A percentile compares a stretch with the other conserved stretches of the same genome.
Conservation (phyloP, 2,329 filamentous ascomycete species). For the Sclerotinia spermophila region DNA sequence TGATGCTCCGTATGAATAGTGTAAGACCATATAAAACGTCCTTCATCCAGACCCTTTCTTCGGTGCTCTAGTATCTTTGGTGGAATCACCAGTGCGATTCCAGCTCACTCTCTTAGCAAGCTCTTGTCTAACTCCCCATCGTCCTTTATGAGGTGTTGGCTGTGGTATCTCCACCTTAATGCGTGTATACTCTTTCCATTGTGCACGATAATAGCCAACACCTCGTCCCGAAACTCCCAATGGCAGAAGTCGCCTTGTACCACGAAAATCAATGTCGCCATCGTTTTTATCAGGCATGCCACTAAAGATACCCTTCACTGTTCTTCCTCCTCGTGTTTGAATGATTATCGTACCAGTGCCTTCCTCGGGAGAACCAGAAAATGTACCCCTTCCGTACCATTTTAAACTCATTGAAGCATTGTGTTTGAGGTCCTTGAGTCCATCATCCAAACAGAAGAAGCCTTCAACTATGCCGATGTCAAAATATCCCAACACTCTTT, state of each 20-base stretch:
- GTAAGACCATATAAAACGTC: neutral
- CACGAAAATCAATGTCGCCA: neutral
- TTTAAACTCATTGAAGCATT: neutral
- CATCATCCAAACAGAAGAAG: neutral
- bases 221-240: neutral
- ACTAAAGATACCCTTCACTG: neutral
- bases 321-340: neutral
- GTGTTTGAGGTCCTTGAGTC: neutral
- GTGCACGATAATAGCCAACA: neutral
- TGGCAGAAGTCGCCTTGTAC: neutral
- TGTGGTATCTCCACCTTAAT: neutral
- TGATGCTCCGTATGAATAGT: neutral
- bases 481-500: neutral
- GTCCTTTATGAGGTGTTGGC: neutral
- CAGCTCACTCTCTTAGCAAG: constrained; percentile 8
- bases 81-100: neutral
- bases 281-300: constrained; percentile 12
- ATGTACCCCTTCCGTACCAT: constrained; percentile 3
- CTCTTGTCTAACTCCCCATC: neutral
- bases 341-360: neutral
- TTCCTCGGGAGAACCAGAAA: neutral
- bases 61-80: neutral
- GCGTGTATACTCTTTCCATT: neutral
- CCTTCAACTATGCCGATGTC: constrained; percentile 8
- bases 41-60: neutral